These are phyloP conservation scores for Vitis amurensis DNA, from an alignment of 164 flowering plant species.

Conservation along the genomic window DNA sequence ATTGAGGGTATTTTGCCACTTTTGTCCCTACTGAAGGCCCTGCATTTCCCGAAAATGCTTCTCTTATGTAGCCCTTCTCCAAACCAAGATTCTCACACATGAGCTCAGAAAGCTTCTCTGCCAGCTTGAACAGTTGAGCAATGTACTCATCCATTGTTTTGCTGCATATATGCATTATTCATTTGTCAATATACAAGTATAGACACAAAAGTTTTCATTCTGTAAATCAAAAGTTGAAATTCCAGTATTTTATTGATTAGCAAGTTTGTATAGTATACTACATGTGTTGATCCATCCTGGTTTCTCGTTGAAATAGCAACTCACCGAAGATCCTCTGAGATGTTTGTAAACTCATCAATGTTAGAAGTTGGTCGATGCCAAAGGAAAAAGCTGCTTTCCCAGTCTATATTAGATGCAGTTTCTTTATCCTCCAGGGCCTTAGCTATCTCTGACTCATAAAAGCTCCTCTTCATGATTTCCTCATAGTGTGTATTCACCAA, in stretches of 20 bases:
- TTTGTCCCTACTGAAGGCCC: constrained; percentile 78
- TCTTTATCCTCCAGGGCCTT: constrained; percentile 31
- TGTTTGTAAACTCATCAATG: constrained; percentile 32
- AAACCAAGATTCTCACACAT: constrained; percentile 79
- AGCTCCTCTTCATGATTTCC: constrained; percentile 45
- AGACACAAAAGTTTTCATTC: background rate
- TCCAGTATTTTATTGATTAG: no score
- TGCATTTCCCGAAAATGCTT: constrained; percentile 47
- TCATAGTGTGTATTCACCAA: constrained; percentile 59
- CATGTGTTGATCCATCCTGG: no score
- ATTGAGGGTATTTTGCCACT: constrained; percentile 71
- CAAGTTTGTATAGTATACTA: no score
- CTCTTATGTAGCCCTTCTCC: constrained; percentile 45
- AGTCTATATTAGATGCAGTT: constrained; percentile 29
- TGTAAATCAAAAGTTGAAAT: no score
- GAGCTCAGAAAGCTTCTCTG: constrained; percentile 64
- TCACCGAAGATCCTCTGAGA: constrained; percentile 55
- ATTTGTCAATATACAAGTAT: background rate
- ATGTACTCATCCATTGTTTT: constrained; percentile 57
- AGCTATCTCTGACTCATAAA: constrained; percentile 53
- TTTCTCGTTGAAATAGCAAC: constrained; percentile 10
- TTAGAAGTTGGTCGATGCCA: constrained; percentile 66
- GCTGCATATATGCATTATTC: constrained; percentile 32
- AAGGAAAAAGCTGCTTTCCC: constrained; percentile 65
- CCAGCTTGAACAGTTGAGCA: constrained; percentile 46